These are phyloP conservation scores for Cicer cuneatum DNA, from an alignment of 306 rosid species.

Conservation along the genomic window DNA sequence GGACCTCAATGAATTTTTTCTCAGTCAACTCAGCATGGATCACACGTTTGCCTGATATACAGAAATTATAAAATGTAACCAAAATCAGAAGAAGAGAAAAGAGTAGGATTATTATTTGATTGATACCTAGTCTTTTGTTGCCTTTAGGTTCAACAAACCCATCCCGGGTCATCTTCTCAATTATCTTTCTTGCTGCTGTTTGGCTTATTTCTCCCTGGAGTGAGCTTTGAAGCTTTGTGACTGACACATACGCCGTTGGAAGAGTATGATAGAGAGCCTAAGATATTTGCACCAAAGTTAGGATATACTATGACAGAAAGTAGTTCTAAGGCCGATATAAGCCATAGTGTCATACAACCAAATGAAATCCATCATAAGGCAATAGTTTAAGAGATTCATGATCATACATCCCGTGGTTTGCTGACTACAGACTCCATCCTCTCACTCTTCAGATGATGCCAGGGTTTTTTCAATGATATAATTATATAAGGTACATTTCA, in stretches of 20 bases:
- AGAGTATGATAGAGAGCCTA: slow-evolving; percentile 89
- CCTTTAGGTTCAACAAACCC: slow-evolving; percentile 85
- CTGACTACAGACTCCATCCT: slow-evolving; percentile 18
- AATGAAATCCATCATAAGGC: slow-evolving; percentile 1
- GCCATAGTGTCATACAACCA: slow-evolving; percentile 13
- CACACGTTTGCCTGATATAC: slow-evolving; percentile 78
- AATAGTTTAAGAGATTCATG: slow-evolving; percentile 7
- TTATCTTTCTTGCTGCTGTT: slow-evolving; percentile 67
- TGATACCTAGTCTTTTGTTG: slow-evolving; percentile 75
- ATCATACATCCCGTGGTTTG: slow-evolving; percentile 4
- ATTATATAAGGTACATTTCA: slow-evolving; percentile 29
- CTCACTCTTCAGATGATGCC: slow-evolving; percentile 31
- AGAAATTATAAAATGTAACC: slow-evolving; percentile 1
- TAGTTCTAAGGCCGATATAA: slow-evolving; percentile 5
- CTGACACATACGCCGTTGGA: slow-evolving; percentile 72
- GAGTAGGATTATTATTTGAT: slow-evolving; percentile 2
- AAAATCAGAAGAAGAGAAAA: slow-evolving; percentile 1
- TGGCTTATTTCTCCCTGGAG: slow-evolving; percentile 78
- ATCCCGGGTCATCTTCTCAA: slow-evolving; percentile 75
- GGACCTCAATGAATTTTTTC: slow-evolving; percentile 72
- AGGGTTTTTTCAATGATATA: slow-evolving; percentile 17
- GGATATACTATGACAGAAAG: slow-evolving; percentile 21
- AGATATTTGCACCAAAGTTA: slow-evolving; percentile 31
- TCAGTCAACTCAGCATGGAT: slow-evolving; percentile 74
- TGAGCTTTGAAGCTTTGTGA: slow-evolving; percentile 73